Evolutionary conservation across 352 stramenopile species (phyloP).

Genomic region (Globisporangium cylindrosporum): DNA sequence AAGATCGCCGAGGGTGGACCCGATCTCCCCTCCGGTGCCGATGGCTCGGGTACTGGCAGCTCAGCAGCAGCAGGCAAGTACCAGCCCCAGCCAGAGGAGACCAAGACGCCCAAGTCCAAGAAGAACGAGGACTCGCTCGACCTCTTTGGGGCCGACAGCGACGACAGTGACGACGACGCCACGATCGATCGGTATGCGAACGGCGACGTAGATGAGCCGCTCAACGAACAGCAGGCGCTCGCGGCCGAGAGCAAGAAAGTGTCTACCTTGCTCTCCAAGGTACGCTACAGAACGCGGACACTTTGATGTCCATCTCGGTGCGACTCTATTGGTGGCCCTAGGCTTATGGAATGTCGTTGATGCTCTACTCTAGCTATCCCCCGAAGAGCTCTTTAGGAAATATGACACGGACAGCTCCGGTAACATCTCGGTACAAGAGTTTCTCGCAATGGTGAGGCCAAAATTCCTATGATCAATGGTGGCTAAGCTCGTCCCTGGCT

Average conservation of each 20-base stretch:
- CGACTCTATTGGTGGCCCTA: no score
- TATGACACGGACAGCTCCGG: conserved; percentile 90
- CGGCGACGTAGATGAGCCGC: conserved; percentile 21
- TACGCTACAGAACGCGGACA: no score
- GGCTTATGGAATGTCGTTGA: background rate
- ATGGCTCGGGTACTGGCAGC: conserved; percentile 1
- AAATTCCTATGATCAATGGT: background rate
- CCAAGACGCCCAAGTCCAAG: conserved; percentile 4
- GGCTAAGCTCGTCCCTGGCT: no score
- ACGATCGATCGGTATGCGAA: conserved; percentile 70
- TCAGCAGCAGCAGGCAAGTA: background rate
- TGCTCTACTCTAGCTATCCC: conserved; percentile 33
- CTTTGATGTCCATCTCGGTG: background rate
- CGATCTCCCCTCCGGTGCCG: background rate
- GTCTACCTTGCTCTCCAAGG: conserved; percentile 61
- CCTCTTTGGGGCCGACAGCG: conserved; percentile 69
- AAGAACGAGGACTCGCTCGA: conserved; percentile 37
- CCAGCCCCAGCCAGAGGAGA: background rate
- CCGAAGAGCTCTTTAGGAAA: conserved; percentile 90
- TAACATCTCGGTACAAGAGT: conserved; percentile 90
- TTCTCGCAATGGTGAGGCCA: conserved; percentile 72
- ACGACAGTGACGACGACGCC: conserved; percentile 80
- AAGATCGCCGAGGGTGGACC: conserved; percentile 38
- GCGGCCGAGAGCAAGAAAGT: conserved; percentile 65
- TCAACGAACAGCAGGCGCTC: conserved; percentile 24